Conservation (phyloP, 768 basidiomycete species). For the Trametes villosa region DNA sequence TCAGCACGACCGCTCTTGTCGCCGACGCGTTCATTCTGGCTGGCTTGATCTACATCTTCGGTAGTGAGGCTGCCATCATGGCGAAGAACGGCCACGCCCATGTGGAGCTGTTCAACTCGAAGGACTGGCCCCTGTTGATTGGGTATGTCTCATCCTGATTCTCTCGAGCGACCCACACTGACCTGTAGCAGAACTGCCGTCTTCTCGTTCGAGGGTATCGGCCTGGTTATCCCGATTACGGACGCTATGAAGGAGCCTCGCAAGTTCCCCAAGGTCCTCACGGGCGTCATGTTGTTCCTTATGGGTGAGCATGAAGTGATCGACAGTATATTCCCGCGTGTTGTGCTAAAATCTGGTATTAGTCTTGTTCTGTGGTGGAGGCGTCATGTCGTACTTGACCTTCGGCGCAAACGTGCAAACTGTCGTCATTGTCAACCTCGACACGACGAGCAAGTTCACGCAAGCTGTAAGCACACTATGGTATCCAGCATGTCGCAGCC, state of each 20-base stretch:
- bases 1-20: slow-evolving; percentile 88
- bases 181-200: slow-evolving; percentile 79
- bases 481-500: slow-evolving; percentile 24
- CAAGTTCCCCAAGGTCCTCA: slow-evolving; percentile 88
- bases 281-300: slow-evolving; percentile 90
- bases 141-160: slow-evolving; percentile 57
- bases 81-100: slow-evolving; percentile 72
- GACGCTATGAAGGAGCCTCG: slow-evolving; percentile 96
- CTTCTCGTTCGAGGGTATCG: slow-evolving; percentile 98
- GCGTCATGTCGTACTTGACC: slow-evolving; percentile 83
- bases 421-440: slow-evolving; percentile 93
- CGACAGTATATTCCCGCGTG: not conserved
- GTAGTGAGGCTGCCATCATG: slow-evolving; percentile 80
- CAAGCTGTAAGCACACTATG: slow-evolving; percentile 64
- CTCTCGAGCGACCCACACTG: not conserved
- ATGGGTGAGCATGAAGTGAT: slow-evolving; percentile 50
- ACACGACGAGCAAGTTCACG: slow-evolving; percentile 81
- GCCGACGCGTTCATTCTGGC: slow-evolving; percentile 95
- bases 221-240: slow-evolving; percentile 94
- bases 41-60: slow-evolving; percentile 84
- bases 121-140: slow-evolving; percentile 89
- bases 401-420: slow-evolving; percentile 90
- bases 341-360: not conserved
- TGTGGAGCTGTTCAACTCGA: slow-evolving; percentile 84
- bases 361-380: slow-evolving; percentile 89